These are phyloP conservation scores for Chrysanthemum seticuspe DNA, from an alignment of 129 eudicot genomes.

Conservation along the genomic window DNA sequence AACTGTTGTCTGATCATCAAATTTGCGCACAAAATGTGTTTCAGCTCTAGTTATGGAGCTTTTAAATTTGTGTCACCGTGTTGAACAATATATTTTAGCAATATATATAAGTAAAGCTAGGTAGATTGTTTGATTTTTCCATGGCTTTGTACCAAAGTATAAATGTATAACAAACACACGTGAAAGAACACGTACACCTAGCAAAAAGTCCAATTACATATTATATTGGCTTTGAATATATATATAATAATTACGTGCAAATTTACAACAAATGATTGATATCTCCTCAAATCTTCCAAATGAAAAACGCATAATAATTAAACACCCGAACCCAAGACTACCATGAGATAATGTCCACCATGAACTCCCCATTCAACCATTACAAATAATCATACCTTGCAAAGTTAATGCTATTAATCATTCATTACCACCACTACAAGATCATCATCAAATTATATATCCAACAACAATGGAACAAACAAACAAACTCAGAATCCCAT, in stretches of 20 bases:
- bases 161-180: neutral
- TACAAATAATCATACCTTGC: conserved; percentile 6
- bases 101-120: no score
- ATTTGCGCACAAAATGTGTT: no score
- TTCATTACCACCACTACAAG: neutral
- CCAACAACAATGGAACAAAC: conserved; percentile 25
- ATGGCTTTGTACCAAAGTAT: neutral
- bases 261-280: no score
- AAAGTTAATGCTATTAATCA: neutral
- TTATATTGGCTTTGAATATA: neutral
- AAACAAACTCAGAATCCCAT: conserved; percentile 7
- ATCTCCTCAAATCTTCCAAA: neutral
- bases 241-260: no score
- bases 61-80: no score
- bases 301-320: neutral
- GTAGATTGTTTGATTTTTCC: neutral
- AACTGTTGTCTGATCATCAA: no score
- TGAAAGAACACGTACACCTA: neutral
- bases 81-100: no score
- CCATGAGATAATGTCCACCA: conserved; percentile 18
- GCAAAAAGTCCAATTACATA: neutral
- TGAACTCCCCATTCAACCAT: conserved; percentile 4
- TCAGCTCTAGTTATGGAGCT: no score
- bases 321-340: neutral
- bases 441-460: neutral